Evolutionary conservation across 163 green algal species (phyloP).

Genomic region (Scenedesmus sp.): DNA sequence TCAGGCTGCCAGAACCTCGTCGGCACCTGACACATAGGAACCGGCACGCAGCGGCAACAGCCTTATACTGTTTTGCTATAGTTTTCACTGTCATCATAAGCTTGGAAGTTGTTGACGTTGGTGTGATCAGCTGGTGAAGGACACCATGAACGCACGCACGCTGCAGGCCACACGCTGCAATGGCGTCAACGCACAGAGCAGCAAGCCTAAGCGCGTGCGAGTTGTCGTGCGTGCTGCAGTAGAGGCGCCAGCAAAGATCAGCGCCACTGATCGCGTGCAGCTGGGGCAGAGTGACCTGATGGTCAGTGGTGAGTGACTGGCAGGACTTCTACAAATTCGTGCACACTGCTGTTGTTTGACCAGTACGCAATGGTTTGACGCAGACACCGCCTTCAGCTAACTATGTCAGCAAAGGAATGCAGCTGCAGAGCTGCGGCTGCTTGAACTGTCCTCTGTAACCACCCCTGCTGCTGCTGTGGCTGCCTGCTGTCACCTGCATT

Average conservation of each 20-base stretch:
- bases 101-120: too few relatives aligned
- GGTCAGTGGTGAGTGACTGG: constrained; percentile 6
- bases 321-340: background rate
- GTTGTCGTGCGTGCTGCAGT: background rate
- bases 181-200: background rate
- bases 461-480: background rate
- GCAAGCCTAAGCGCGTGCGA: background rate
- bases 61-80: too few relatives aligned
- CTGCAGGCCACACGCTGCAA: constrained; percentile 12
- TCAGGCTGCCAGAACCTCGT: background rate
- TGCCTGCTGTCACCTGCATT: background rate
- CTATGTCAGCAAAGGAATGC: background rate
- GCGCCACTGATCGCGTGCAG: constrained; percentile 46
- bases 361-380: background rate
- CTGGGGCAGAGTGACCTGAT: constrained; percentile 43
- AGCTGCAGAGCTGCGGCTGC: background rate
- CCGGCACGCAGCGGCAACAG: background rate
- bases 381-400: background rate
- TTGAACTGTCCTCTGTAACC: background rate
- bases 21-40: background rate
- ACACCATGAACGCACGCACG: background rate
- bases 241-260: constrained; percentile 31
- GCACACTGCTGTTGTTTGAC: background rate
- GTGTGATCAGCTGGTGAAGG: background rate
- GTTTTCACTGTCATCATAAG: too few relatives aligned